phyloP scores from a whole-genome alignment of 805 yeast genomes.

The Barnettozyma pratensis region DNA sequence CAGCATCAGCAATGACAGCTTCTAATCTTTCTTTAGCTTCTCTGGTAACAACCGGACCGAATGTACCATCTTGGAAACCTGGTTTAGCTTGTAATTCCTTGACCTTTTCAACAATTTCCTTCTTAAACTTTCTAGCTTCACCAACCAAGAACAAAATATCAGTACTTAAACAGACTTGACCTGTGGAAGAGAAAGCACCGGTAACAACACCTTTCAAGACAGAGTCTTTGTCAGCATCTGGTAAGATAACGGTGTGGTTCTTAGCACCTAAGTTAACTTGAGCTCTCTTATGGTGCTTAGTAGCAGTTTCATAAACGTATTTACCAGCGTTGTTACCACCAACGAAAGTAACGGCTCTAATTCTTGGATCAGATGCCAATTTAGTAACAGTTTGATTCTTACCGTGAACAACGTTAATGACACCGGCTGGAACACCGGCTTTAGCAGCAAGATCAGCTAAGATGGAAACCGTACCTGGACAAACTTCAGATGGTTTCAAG shows the following conservation, averaged over 20 bases:
- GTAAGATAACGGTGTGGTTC: constrained; percentile 68
- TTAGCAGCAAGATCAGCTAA: constrained; percentile 65
- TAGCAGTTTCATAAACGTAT: constrained; percentile 62
- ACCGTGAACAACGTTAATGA: constrained; percentile 69
- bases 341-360: constrained; percentile 73
- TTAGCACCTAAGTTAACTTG: constrained; percentile 79
- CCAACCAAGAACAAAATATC: constrained; percentile 73
- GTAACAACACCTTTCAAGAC: constrained; percentile 63
- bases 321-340: constrained; percentile 78
- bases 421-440: constrained; percentile 76
- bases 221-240: constrained; percentile 64
- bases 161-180: constrained; percentile 80
- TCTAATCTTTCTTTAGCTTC: constrained; percentile 48
- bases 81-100: constrained; percentile 52
- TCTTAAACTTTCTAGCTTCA: constrained; percentile 52
- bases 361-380: constrained; percentile 64
- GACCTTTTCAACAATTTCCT: constrained; percentile 55
- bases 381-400: constrained; percentile 67
- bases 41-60: constrained; percentile 72
- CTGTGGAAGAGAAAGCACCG: constrained; percentile 82
- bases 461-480: constrained; percentile 77
- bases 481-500: constrained; percentile 66
- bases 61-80: constrained; percentile 60
- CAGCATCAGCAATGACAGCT: constrained; percentile 53
- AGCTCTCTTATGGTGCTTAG: constrained; percentile 66